Base-by-base conservation (phyloP, 306 rosid genomes). In the Herpetospermum pedunculosum region DNA sequence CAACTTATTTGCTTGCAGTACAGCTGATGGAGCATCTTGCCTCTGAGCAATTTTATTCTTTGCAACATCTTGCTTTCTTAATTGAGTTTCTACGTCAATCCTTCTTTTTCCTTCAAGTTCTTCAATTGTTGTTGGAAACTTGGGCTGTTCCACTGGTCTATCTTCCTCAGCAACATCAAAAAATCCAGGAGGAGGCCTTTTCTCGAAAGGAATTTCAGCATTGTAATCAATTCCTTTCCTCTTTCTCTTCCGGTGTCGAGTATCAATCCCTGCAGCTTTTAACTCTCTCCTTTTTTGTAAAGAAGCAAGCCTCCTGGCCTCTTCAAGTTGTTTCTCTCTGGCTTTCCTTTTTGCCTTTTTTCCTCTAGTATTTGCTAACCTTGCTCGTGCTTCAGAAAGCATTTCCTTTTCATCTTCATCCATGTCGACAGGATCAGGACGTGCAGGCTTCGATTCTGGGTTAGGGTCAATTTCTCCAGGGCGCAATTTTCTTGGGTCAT, bases 331-430 rank as follows among this genome's bases (percentile, higher is more conserved):
- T 54, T 92, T 92, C 83, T 92, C 98, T 76, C 98, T 84, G 37
- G 98, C 98, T 80, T 92, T 92, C 80, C 98, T 83, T 72, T 92
- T 92, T 0, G 98, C 98, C 82, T 92, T 92, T 81, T 92, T 90
- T 1, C 96, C 98, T 77, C 93, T 92, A 0, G 98, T 92, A 76
- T 92, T 92, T 19, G 96, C 98, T 77, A 92, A 83, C 83, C 98
- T 83, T 63, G 98, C 98, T 30, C 98, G 90, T 8, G 98, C 98
- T 81, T 92, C 98, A 0, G 98, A 92, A 84, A 92, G 92, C 98
- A 92, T 92, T 81, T 92, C 98, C 80, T 92, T 92, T 87, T 92
- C 98, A 74, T 92, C 98, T 89, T 92, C 98, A 65, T 92, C 98
- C 98, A 90, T 92, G 80, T 92, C 98, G 75, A 92, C 96, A 21